Evolutionary conservation across 257 asterid species (phyloP).

Genomic region (Parsonsia alboflavescens): DNA sequence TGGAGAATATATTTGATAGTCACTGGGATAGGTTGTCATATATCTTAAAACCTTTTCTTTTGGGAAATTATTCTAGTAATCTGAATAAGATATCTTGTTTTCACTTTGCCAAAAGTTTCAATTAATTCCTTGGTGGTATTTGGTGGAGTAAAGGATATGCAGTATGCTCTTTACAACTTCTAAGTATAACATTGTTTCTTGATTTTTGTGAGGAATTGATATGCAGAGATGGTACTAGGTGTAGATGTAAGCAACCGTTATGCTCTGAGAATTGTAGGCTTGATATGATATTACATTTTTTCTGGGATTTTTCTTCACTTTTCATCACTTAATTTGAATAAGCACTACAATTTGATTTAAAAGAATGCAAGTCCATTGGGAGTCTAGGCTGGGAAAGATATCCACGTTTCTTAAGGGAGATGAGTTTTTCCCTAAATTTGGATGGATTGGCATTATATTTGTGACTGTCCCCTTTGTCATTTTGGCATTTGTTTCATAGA

Average conservation of each 20-base stretch:
- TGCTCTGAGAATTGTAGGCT: background rate
- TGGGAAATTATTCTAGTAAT: background rate
- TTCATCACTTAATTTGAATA: background rate
- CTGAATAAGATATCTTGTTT: background rate
- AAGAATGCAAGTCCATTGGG: background rate
- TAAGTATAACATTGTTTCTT: background rate
- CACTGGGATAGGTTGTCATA: conserved; percentile 72
- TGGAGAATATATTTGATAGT: conserved; percentile 76
- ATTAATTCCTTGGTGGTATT: background rate
- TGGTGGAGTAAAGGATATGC: too few species aligned
- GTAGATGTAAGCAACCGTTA: background rate
- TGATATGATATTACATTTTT: background rate
- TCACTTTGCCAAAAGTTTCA: too few species aligned
- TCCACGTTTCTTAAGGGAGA: background rate
- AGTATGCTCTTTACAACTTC: background rate
- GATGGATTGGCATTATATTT: background rate
- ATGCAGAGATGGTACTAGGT: background rate
- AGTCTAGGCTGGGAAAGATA: background rate
- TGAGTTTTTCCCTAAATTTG: background rate
- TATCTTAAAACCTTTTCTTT: conserved; percentile 9
- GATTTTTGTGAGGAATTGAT: background rate
- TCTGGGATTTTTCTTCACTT: background rate
- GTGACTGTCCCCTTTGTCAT: background rate
- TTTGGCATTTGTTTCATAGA: background rate
- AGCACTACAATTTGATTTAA: background rate